Evolutionary conservation across 78 protist genomes (phyloP).

Genomic region (Polysphondylium violaceum): DNA sequence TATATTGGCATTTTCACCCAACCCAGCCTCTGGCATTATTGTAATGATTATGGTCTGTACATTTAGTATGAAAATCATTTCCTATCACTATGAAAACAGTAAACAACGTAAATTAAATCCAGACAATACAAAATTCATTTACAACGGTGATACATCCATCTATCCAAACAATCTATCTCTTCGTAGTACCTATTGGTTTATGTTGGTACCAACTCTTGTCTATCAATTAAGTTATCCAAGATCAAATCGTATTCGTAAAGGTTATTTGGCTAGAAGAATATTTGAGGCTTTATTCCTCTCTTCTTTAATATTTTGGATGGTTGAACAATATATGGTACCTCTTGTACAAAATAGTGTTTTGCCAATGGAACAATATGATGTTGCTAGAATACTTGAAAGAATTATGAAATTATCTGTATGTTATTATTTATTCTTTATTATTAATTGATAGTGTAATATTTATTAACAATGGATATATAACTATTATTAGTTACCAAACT

Average conservation of each 20-base stretch:
- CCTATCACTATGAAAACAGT: constrained; percentile 42
- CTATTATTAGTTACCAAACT: constrained; percentile 76
- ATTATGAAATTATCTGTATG: constrained; percentile 70
- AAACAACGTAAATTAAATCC: constrained; percentile 39
- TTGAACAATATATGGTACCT: constrained; percentile 75
- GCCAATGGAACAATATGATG: constrained; percentile 62
- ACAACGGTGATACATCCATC: constrained; percentile 1
- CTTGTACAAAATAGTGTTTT: constrained; percentile 48
- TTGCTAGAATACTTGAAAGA: constrained; percentile 54
- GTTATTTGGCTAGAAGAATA: constrained; percentile 42
- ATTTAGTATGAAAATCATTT: constrained; percentile 19
- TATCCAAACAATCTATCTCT: constrained; percentile 68
- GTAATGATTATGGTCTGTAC: constrained; percentile 53
- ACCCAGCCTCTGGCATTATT: constrained; percentile 67
- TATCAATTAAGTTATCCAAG: constrained; percentile 73
- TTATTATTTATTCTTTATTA: not conserved
- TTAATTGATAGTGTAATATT: constrained; percentile 22
- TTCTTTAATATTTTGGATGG: not conserved
- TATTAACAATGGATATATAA: constrained; percentile 11
- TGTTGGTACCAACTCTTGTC: constrained; percentile 70
- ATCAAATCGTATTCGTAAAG: constrained; percentile 44
- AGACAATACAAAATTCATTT: constrained; percentile 11
- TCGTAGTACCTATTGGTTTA: constrained; percentile 31
- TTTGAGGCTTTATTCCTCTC: constrained; percentile 43
- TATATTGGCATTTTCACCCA: constrained; percentile 22